Evolutionary conservation across 2,329 filamentous ascomycete species (phyloP).

Genomic region (Fusarium euwallaceae): DNA sequence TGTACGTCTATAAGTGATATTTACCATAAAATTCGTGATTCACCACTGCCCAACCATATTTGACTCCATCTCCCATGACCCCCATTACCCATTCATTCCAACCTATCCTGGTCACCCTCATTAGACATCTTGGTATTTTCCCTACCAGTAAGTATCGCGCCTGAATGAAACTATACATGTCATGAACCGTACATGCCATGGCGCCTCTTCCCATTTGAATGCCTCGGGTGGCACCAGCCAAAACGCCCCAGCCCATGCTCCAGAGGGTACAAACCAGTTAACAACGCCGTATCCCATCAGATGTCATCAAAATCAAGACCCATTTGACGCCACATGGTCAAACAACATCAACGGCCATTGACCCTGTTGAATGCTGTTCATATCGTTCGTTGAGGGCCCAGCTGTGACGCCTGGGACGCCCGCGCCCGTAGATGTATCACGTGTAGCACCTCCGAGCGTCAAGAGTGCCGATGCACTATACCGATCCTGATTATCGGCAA

Average conservation of each 20-base stretch:
- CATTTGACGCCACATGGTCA: slow-evolving; percentile 45
- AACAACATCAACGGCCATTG: slow-evolving; percentile 52
- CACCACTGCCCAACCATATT: slow-evolving; percentile 3
- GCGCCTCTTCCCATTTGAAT: slow-evolving; percentile 20
- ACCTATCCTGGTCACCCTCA: slow-evolving; percentile 13
- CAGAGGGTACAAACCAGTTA: slow-evolving; percentile 5
- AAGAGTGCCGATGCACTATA: slow-evolving; percentile 64
- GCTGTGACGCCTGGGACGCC: slow-evolving; percentile 32
- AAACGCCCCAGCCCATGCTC: slow-evolving; percentile 39
- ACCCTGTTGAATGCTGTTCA: slow-evolving; percentile 46
- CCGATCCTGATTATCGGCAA: slow-evolving; percentile 63
- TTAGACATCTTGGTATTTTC: slow-evolving; percentile 29
- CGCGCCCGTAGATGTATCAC: slow-evolving; percentile 31
- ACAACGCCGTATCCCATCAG: slow-evolving; percentile 12
- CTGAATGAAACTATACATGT: slow-evolving; percentile 10
- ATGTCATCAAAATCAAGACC: slow-evolving; percentile 38
- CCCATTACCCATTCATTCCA: slow-evolving; percentile 20
- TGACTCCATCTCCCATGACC: slow-evolving; percentile 3
- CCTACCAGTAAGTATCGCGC: not conserved
- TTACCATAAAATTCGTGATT: slow-evolving; percentile 17
- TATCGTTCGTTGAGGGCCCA: slow-evolving; percentile 41
- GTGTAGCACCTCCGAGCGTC: slow-evolving; percentile 56
- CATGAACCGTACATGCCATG: not conserved
- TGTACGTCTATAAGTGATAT: slow-evolving; percentile 36
- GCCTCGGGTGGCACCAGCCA: slow-evolving; percentile 12